Percentiles rank a stretch among this genome's conserved stretches.
Conservation (phyloP, 1,139 yeast genomes). For the Sugiyamaella novakii region DNA sequence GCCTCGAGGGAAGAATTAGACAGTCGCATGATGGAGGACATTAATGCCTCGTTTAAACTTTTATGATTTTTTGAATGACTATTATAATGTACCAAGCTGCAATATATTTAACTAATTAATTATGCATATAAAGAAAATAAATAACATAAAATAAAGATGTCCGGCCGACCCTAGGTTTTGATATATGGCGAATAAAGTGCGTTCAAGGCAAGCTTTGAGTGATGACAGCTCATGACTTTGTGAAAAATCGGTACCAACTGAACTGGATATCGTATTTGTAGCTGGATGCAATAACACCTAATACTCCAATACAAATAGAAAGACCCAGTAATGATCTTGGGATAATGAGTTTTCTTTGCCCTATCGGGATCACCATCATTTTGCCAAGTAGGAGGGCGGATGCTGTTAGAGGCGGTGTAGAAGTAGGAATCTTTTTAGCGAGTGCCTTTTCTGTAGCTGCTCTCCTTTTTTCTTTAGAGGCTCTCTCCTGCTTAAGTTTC, state of each 20-base stretch:
- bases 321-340: conserved; percentile 21
- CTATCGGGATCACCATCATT: conserved; percentile 16
- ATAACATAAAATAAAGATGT: not conserved
- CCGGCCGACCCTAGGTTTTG: not conserved
- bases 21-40: conserved; percentile 20
- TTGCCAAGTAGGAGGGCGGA: not conserved
- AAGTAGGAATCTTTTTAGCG: not conserved
- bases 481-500: conserved; percentile 1
- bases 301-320: conserved; percentile 28
- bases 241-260: conserved; percentile 14
- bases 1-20: conserved; percentile 20
- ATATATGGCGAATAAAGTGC: no score
- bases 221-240: not conserved
- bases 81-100: no score
- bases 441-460: conserved; percentile 10
- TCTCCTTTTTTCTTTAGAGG: conserved; percentile 8
- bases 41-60: conserved; percentile 16
- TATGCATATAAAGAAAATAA: conserved; percentile 11
- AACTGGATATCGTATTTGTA: conserved; percentile 20
- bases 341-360: conserved; percentile 10
- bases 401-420: not conserved
- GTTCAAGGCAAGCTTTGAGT: no score
- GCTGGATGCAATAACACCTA: conserved; percentile 25
- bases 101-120: no score
- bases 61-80: conserved; percentile 3